phyloP scores from a whole-genome alignment of 345 rosid genomes.

The Gossypium rotundifolium region DNA sequence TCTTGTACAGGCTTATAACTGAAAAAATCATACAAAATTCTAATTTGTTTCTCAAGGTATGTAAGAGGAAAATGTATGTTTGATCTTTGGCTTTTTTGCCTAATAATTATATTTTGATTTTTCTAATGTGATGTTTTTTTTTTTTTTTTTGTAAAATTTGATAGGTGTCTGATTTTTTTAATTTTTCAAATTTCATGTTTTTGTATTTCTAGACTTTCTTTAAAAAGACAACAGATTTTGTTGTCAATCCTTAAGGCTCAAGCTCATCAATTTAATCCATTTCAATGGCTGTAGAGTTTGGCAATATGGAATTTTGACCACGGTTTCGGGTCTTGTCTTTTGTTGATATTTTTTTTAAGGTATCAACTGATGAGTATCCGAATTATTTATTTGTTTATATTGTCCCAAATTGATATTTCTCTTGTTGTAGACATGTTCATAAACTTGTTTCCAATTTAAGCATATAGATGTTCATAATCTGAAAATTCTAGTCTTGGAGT shows the following conservation, averaged over 20 bases:
- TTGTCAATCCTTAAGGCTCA: not conserved
- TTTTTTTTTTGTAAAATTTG: not conserved
- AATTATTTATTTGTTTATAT: not conserved
- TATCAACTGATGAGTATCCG: not conserved
- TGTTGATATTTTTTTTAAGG: not conserved
- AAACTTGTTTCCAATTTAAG: not conserved
- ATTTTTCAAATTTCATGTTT: too few species aligned
- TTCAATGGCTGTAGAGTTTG: not conserved
- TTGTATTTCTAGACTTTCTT: not conserved
- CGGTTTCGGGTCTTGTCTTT: not conserved
- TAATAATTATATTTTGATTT: not conserved
- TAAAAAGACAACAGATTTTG: too few species aligned
- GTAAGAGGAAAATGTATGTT: not conserved
- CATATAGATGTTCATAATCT: not conserved
- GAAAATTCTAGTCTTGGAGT: slow-evolving; percentile 8
- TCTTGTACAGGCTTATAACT: slow-evolving; percentile 11
- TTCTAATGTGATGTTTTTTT: not conserved
- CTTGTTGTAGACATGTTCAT: not conserved
- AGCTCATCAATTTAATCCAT: not conserved
- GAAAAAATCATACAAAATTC: slow-evolving; percentile 29
- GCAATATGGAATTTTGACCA: slow-evolving; percentile 2
- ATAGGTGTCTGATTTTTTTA: not conserved
- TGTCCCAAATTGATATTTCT: not conserved
- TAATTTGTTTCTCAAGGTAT: slow-evolving; percentile 23
- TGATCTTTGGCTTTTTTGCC: not conserved